Percentiles rank a stretch among this genome's conserved stretches.
Conservation (phyloP, 1,139 yeast species). For the Geotrichum bryndzae region DNA sequence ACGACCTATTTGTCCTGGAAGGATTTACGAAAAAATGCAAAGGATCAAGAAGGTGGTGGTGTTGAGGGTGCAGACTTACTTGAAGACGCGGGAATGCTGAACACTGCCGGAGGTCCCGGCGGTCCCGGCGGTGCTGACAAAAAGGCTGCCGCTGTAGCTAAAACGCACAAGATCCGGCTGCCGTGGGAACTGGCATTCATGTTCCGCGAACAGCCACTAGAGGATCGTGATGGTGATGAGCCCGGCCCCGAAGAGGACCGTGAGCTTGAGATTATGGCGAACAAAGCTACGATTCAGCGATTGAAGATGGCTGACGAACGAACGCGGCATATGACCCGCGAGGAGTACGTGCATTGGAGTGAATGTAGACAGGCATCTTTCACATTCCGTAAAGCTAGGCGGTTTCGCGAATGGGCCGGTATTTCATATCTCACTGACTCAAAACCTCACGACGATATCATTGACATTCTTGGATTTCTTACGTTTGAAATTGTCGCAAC, state of each 20-base stretch:
- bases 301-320: slow-evolving; percentile 91
- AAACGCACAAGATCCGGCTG: slow-evolving; percentile 71
- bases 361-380: slow-evolving; percentile 97
- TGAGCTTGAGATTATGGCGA: slow-evolving; percentile 82
- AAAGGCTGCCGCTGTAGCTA: slow-evolving; percentile 44
- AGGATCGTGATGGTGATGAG: slow-evolving; percentile 40
- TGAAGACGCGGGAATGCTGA: slow-evolving; percentile 41
- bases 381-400: slow-evolving; percentile 84
- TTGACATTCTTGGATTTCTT: slow-evolving; percentile 88
- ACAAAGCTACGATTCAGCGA: slow-evolving; percentile 77
- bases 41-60: slow-evolving; percentile 87
- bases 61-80: slow-evolving; percentile 52
- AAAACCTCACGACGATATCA: slow-evolving; percentile 91
- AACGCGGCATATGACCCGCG: slow-evolving; percentile 88
- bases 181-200: slow-evolving; percentile 96
- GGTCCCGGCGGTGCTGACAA: slow-evolving; percentile 42
- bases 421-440: slow-evolving; percentile 78
- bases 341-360: slow-evolving; percentile 97
- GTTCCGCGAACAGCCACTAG: slow-evolving; percentile 85
- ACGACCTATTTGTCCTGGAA: slow-evolving; percentile 94
- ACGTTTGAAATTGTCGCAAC: slow-evolving; percentile 97
- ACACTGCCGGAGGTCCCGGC: slow-evolving; percentile 19
- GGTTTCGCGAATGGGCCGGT: slow-evolving; percentile 97
- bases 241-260: slow-evolving; percentile 36
- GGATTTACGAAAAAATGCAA: slow-evolving; percentile 94